Evolutionary conservation across 176 grass and related monocot species (phyloP).

Genomic region (Oryza glaberrima): DNA sequence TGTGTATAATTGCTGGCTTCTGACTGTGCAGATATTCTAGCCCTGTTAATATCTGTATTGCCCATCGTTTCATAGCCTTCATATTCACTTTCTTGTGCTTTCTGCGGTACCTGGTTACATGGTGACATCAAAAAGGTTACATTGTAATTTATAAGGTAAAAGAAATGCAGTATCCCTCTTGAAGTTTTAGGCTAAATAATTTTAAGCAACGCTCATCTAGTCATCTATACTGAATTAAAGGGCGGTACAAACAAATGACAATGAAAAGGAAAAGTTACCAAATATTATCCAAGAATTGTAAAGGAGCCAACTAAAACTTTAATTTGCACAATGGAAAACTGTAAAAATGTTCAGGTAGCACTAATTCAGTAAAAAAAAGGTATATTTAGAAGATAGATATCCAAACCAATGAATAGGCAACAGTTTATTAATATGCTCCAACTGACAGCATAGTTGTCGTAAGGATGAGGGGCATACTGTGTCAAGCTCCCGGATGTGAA

Average conservation of each 20-base stretch:
- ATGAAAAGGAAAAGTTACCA: neutral
- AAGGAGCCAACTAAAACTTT: neutral
- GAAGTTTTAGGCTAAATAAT: neutral
- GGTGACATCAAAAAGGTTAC: neutral
- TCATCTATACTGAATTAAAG: neutral
- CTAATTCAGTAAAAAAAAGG: neutral
- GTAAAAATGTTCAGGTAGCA: neutral
- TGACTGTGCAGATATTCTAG: conserved; percentile 54
- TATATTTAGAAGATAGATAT: neutral
- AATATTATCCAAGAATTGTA: neutral
- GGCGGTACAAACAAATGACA: neutral
- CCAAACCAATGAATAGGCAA: neutral
- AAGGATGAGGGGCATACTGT: conserved; percentile 40
- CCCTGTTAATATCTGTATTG: conserved; percentile 52
- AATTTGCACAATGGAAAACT: neutral
- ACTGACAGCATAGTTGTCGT: neutral
- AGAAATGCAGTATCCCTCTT: neutral
- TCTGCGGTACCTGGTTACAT: conserved; percentile 38
- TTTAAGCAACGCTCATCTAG: neutral
- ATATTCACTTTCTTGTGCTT: conserved; percentile 59
- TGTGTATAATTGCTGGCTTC: conserved; percentile 46
- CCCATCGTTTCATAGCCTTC: conserved; percentile 54
- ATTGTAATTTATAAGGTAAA: neutral
- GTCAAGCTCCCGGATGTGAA: conserved; percentile 65
- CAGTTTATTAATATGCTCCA: neutral